Evolutionary conservation across 306 rosid species (phyloP).

Genomic region (Potentilla sterilis): DNA sequence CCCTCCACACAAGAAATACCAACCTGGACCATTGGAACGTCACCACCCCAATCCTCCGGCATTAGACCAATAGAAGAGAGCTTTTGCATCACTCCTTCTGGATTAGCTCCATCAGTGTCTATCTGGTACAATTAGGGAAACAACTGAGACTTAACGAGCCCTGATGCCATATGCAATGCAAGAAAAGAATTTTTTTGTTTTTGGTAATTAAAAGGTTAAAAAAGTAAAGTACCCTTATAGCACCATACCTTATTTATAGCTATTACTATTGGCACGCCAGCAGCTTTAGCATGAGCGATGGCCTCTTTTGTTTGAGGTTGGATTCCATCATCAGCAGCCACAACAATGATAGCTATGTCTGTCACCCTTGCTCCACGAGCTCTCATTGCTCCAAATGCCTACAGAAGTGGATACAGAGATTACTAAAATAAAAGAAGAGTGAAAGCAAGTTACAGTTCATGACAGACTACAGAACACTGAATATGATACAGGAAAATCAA

Average conservation of each 20-base stretch:
- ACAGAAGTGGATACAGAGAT: constrained; percentile 40
- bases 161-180: constrained; percentile 24
- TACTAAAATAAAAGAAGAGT: constrained; percentile 28
- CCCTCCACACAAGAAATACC: constrained; percentile 24
- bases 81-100: constrained; percentile 97
- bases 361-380: constrained; percentile 99
- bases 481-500: constrained; percentile 21
- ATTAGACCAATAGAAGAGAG: constrained; percentile 90
- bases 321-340: constrained; percentile 98
- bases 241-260: constrained; percentile 89
- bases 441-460: constrained; percentile 22
- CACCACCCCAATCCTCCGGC: constrained; percentile 99
- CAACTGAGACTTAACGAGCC: constrained; percentile 19
- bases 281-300: constrained; percentile 97
- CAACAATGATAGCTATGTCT: constrained; percentile 89
- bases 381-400: constrained; percentile 99
- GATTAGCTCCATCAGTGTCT: constrained; percentile 94
- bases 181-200: constrained; percentile 24
- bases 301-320: constrained; percentile 99
- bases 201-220: constrained; percentile 5
- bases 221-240: constrained; percentile 12
- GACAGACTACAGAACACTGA: constrained; percentile 15
- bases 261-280: constrained; percentile 85
- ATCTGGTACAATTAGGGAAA: constrained; percentile 51
- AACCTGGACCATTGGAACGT: constrained; percentile 94